Conservation (phyloP, 352 stramenopile genomes). For the Phytophthora cactorum region DNA sequence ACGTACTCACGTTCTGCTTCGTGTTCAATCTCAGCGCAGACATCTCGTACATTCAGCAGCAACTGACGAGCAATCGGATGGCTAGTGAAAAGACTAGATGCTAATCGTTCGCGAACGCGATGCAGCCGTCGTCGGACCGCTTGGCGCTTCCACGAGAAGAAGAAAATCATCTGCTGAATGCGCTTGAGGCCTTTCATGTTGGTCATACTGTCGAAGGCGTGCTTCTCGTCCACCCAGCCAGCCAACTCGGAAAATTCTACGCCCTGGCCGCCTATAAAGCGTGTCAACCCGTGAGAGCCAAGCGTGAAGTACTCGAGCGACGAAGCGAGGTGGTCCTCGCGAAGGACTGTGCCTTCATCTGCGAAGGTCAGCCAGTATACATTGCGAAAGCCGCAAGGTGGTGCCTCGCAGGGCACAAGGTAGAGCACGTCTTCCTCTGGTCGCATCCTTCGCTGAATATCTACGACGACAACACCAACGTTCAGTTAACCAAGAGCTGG, state of each 20-base stretch:
- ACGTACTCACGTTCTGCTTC: conserved; percentile 23
- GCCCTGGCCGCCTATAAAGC: conserved; percentile 45
- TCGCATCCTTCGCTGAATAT: conserved; percentile 23
- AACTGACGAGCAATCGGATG: conserved; percentile 43
- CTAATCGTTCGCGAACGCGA: conserved; percentile 44
- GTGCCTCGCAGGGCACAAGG: conserved; percentile 42
- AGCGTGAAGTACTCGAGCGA: conserved; percentile 62
- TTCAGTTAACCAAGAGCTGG: conserved; percentile 1
- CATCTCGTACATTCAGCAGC: conserved; percentile 38
- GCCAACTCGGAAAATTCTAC: conserved; percentile 62
- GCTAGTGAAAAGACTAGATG: conserved; percentile 59
- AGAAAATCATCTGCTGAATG: conserved; percentile 78
- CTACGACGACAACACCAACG: conserved; percentile 14
- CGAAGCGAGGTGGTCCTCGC: not conserved
- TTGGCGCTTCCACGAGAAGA: conserved; percentile 75
- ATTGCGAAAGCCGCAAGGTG: conserved; percentile 70
- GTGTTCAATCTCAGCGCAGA: conserved; percentile 27
- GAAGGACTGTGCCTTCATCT: conserved; percentile 39
- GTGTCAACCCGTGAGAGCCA: conserved; percentile 61
- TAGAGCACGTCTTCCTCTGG: conserved; percentile 68
- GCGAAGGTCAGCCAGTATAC: conserved; percentile 70
- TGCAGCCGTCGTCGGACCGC: conserved; percentile 48
- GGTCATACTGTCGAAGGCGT: conserved; percentile 77
- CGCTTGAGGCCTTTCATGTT: conserved; percentile 63
- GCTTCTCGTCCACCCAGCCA: conserved; percentile 72